phyloP scores from a whole-genome alignment of 495 filamentous ascomycete genomes.

The Choiromyces venosus region DNA sequence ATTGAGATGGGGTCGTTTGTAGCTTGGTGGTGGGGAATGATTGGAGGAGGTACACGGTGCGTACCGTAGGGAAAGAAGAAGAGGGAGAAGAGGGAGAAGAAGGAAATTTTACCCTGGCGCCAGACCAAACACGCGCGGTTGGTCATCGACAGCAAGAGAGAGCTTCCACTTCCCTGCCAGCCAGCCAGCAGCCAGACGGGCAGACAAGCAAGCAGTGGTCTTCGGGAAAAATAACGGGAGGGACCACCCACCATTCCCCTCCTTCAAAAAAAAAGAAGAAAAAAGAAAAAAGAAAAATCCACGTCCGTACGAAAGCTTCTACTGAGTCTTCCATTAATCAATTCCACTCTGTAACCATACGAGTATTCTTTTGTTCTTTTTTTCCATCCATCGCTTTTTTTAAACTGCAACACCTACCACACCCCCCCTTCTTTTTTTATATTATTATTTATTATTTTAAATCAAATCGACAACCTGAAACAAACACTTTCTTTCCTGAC shows the following conservation, averaged over 20 bases:
- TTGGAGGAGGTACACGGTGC: no score
- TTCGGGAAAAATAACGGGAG: background rate
- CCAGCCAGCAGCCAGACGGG: no score
- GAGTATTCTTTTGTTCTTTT: background rate
- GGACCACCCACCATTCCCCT: no score
- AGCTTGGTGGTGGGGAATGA: no score
- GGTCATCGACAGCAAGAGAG: background rate
- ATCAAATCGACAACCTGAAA: slow-evolving; percentile 1
- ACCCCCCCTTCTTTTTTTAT: background rate
- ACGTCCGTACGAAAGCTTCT: background rate
- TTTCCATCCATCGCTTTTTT: background rate
- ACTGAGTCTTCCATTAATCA: background rate
- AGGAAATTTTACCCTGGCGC: background rate
- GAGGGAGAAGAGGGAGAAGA: background rate
- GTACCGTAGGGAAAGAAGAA: no score
- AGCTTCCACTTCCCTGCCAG: background rate
- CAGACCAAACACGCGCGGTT: background rate
- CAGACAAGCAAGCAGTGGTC: no score
- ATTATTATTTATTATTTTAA: background rate
- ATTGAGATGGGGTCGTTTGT: no score
- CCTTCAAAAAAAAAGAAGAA: no score
- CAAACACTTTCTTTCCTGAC: background rate
- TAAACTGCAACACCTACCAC: background rate
- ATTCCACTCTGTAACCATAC: background rate
- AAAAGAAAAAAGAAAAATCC: background rate